Evolutionary conservation across 257 asterid genomes (phyloP).

Genomic region (Solanum lycopersicoides): DNA sequence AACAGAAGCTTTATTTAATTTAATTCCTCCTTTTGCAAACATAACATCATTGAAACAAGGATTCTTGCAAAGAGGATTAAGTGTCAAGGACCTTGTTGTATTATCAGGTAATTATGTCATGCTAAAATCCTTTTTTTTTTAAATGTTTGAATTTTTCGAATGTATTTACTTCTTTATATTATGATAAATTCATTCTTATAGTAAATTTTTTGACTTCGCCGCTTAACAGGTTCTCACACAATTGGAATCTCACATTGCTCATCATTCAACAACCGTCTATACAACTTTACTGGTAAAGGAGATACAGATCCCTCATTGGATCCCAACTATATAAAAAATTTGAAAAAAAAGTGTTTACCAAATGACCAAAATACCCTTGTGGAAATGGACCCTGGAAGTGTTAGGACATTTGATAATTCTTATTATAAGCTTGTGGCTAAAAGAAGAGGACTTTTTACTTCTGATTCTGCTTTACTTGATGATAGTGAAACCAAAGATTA

Average conservation of each 20-base stretch:
- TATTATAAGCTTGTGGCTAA: constrained; percentile 15
- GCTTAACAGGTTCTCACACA: constrained; percentile 22
- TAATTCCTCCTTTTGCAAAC: constrained; percentile 19
- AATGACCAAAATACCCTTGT: constrained; percentile 15
- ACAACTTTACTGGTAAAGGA: constrained; percentile 24
- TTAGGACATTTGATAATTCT: constrained; percentile 19
- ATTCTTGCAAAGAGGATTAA: constrained; percentile 21
- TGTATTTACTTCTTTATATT: too few relatives aligned
- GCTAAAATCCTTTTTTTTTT: not conserved
- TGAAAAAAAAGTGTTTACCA: constrained; percentile 19
- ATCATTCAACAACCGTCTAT: constrained; percentile 27
- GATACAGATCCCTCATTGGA: constrained; percentile 25
- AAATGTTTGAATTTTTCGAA: too few relatives aligned
- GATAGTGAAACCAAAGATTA: constrained; percentile 22
- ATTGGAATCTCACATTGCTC: constrained; percentile 34
- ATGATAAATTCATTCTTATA: too few relatives aligned
- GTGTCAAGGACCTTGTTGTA: constrained; percentile 34
- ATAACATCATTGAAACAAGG: constrained; percentile 16
- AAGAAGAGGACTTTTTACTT: constrained; percentile 30
- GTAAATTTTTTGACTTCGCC: not conserved
- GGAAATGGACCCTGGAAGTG: constrained; percentile 43
- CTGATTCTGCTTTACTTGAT: constrained; percentile 33
- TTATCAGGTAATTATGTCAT: constrained; percentile 19
- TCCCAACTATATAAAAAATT: constrained; percentile 3
- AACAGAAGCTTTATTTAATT: constrained; percentile 11